Evolutionary conservation across 2,329 filamentous ascomycete genomes (phyloP).

Genomic region (Phialophora chinensis): DNA sequence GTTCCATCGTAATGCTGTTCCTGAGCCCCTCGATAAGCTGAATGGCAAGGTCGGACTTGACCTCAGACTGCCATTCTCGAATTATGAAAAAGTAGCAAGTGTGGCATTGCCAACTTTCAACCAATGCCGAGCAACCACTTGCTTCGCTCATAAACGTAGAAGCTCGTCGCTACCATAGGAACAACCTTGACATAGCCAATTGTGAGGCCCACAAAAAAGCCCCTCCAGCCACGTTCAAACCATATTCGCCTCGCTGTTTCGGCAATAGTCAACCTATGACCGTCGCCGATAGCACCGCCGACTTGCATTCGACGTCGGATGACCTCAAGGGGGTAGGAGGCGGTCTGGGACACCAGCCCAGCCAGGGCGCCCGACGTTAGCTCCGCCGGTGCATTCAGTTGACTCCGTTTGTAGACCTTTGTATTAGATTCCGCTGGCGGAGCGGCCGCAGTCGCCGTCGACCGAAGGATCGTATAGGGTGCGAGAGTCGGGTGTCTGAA

Average conservation of each 20-base stretch:
- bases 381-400: conserved; percentile 84
- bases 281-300: conserved; percentile 89
- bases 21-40: neutral
- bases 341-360: conserved; percentile 86
- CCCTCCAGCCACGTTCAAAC: conserved; percentile 74
- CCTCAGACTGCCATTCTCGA: neutral
- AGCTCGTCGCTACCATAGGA: conserved; percentile 79
- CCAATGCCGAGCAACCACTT: conserved; percentile 69
- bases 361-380: conserved; percentile 82
- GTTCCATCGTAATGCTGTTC: neutral
- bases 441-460: conserved; percentile 48
- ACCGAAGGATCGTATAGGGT: conserved; percentile 73
- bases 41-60: neutral
- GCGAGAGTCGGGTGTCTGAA: conserved; percentile 73
- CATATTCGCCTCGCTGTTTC: conserved; percentile 81
- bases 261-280: conserved; percentile 74
- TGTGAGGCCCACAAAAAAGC: conserved; percentile 90
- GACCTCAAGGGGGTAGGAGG: conserved; percentile 92
- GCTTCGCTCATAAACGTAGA: conserved; percentile 70
- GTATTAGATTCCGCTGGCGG: conserved; percentile 45
- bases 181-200: conserved; percentile 96
- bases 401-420: conserved; percentile 63
- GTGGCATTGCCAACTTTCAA: neutral
- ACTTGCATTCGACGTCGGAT: conserved; percentile 95
- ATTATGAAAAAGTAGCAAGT: neutral